phyloP scores from a whole-genome alignment of 345 rosid genomes.

The Fremontodendron californicum region DNA sequence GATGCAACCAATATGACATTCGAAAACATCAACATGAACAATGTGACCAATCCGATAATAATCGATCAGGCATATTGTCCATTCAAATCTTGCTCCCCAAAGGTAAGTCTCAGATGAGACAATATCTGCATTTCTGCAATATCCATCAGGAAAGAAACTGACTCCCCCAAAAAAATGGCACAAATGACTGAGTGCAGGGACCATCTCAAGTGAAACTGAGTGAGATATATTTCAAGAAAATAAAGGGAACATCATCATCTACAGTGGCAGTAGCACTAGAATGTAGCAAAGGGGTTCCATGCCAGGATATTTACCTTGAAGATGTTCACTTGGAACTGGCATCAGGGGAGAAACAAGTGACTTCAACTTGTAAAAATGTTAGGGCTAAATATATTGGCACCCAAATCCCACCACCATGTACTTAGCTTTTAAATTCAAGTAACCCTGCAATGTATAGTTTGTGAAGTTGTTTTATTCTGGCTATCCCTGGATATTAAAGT shows the following conservation, averaged over 20 bases:
- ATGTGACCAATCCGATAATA: slow-evolving; percentile 53
- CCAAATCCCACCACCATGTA: slow-evolving; percentile 55
- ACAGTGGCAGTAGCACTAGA: slow-evolving; percentile 32
- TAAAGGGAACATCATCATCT: slow-evolving; percentile 32
- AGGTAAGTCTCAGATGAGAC: slow-evolving; percentile 23
- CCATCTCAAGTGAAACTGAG: slow-evolving; percentile 33
- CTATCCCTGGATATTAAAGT: too few species aligned
- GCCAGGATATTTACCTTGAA: slow-evolving; percentile 36
- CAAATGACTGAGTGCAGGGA: slow-evolving; percentile 11
- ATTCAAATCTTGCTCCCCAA: slow-evolving; percentile 37
- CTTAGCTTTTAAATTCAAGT: slow-evolving; percentile 6
- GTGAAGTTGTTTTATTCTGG: not conserved
- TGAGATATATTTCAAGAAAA: slow-evolving; percentile 32
- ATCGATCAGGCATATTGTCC: slow-evolving; percentile 60
- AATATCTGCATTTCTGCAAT: not conserved
- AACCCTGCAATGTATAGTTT: not conserved
- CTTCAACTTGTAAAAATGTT: slow-evolving; percentile 50
- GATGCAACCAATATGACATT: slow-evolving; percentile 59
- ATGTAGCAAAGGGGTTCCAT: slow-evolving; percentile 30
- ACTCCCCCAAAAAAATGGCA: too few species aligned
- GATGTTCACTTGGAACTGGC: slow-evolving; percentile 46
- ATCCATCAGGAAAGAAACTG: not conserved
- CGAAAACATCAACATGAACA: slow-evolving; percentile 45
- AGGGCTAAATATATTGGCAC: slow-evolving; percentile 50
- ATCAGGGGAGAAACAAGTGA: slow-evolving; percentile 31